phyloP scores from a whole-genome alignment of 2,329 filamentous ascomycete species.

The Ophiostoma perfectum region DNA sequence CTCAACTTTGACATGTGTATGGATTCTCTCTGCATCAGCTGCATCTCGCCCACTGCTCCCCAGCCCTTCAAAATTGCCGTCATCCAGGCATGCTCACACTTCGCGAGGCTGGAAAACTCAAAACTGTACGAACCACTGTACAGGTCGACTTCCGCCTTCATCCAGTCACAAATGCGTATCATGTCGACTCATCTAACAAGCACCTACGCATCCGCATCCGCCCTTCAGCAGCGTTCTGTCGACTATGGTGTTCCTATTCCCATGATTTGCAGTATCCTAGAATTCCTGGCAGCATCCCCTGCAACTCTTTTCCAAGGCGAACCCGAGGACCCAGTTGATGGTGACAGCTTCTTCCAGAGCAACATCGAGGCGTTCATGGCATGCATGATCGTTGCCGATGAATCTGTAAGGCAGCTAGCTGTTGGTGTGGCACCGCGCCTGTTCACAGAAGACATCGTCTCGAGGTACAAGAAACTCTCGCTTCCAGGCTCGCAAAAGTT shows the following conservation, averaged over 20 bases:
- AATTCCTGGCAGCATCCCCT: constrained; percentile 53
- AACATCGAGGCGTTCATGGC: constrained; percentile 50
- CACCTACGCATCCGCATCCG: constrained; percentile 37
- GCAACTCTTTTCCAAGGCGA: constrained; percentile 43
- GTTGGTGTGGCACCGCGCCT: constrained; percentile 44
- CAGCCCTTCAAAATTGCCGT: constrained; percentile 57
- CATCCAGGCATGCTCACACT: constrained; percentile 58
- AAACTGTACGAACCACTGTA: constrained; percentile 52
- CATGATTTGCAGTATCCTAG: constrained; percentile 49
- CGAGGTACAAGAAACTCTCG: constrained; percentile 36
- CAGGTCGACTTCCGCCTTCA: constrained; percentile 49
- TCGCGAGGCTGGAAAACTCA: constrained; percentile 49
- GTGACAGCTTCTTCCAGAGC: constrained; percentile 39
- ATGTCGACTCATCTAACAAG: constrained; percentile 38
- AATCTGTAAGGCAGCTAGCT: constrained; percentile 45
- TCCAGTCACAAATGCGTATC: constrained; percentile 54
- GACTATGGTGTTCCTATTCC: constrained; percentile 38
- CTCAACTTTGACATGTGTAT: constrained; percentile 56
- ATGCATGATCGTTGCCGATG: constrained; percentile 49
- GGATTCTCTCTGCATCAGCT: constrained; percentile 51
- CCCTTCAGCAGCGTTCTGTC: constrained; percentile 37
- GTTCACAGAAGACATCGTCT: constrained; percentile 38
- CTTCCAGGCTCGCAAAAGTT: constrained; percentile 37
- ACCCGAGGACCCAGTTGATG: constrained; percentile 34
- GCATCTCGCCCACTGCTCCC: constrained; percentile 53